Evolutionary conservation across 257 asterid species (phyloP).

Genomic region (Coffea eugenioides): DNA sequence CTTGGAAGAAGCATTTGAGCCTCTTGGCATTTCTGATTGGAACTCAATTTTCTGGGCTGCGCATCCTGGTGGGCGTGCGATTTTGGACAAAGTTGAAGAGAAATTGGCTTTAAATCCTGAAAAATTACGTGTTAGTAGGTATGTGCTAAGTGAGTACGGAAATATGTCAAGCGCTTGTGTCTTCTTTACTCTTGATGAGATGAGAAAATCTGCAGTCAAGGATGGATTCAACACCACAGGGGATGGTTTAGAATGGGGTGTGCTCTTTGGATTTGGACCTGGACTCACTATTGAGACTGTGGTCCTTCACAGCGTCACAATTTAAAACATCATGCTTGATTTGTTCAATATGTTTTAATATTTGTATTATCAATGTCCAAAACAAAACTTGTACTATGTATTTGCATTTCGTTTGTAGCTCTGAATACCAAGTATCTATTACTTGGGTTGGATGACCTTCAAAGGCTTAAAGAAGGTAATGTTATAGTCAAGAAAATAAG

Average conservation of each 20-base stretch:
- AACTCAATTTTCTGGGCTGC: conserved; percentile 65
- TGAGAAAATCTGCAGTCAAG: conserved; percentile 57
- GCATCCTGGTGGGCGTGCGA: conserved; percentile 79
- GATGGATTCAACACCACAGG: conserved; percentile 60
- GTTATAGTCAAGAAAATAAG: too few species aligned
- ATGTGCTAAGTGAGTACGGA: conserved; percentile 63
- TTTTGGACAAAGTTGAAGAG: conserved; percentile 57
- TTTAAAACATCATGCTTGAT: conserved; percentile 8
- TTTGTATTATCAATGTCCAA: too few species aligned
- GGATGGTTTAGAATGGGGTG: conserved; percentile 75
- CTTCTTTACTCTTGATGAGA: conserved; percentile 60
- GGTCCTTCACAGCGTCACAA: conserved; percentile 58
- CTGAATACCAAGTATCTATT: too few species aligned
- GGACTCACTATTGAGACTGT: conserved; percentile 78
- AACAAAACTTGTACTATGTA: too few species aligned
- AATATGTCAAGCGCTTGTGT: conserved; percentile 74
- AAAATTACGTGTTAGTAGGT: conserved; percentile 45
- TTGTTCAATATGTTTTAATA: too few species aligned
- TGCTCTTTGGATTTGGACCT: conserved; percentile 72
- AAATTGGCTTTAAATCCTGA: conserved; percentile 48
- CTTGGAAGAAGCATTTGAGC: conserved; percentile 50
- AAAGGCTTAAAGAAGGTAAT: too few species aligned
- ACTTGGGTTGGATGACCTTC: too few species aligned
- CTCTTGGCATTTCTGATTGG: conserved; percentile 59
- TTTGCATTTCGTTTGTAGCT: too few species aligned